Evolutionary conservation across 805 yeast species (phyloP).

Genomic region (Saturnispora diversa): DNA sequence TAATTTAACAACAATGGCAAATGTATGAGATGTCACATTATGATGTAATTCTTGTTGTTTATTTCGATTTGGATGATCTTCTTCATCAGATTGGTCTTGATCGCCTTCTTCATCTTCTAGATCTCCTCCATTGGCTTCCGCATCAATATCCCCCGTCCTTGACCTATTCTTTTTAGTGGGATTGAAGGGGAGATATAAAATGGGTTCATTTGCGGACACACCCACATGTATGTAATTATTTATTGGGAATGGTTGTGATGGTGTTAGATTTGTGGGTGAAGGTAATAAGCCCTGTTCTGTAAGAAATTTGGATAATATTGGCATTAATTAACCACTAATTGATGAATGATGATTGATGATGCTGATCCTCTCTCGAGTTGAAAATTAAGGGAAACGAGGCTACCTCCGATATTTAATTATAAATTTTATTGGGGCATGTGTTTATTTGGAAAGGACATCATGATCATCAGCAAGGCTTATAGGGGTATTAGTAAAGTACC

Average conservation of each 20-base stretch:
- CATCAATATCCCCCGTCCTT: constrained; percentile 14
- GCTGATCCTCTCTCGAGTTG: too few species aligned
- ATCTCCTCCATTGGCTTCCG: constrained; percentile 8
- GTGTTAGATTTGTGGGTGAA: background rate
- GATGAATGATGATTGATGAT: too few species aligned
- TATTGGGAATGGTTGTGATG: background rate
- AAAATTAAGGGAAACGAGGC: too few species aligned
- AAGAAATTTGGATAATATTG: constrained; percentile 4
- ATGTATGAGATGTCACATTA: constrained; percentile 37
- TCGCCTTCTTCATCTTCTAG: constrained; percentile 21
- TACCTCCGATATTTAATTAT: too few species aligned
- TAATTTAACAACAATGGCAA: constrained; percentile 42
- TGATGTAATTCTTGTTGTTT: constrained; percentile 15
- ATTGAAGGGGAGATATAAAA: constrained; percentile 29
- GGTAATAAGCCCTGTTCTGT: constrained; percentile 9
- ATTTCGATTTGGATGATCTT: constrained; percentile 5
- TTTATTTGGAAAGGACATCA: too few species aligned
- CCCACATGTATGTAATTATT: background rate
- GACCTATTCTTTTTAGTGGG: constrained; percentile 23
- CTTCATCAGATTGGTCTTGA: constrained; percentile 14
- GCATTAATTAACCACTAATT: constrained; percentile 1
- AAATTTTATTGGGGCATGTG: too few species aligned
- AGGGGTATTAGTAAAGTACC: too few species aligned
- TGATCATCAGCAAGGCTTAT: too few species aligned
- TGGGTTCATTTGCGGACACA: constrained; percentile 24